phyloP scores from a whole-genome alignment of 73 alveolate species.

The Strombidium stylifer region DNA sequence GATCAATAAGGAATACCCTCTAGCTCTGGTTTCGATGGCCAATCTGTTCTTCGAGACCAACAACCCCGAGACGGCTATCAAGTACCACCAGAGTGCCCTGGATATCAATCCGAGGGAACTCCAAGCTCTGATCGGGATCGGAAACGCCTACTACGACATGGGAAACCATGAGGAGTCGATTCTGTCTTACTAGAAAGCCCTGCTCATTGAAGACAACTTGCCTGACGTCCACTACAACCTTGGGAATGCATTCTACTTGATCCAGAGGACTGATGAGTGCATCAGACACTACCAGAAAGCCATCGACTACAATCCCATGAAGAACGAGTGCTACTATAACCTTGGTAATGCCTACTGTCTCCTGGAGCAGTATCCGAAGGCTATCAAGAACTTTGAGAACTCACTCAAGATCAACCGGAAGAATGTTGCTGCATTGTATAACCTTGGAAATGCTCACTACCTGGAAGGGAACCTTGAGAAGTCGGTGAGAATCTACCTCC shows the following conservation, averaged over 20 bases:
- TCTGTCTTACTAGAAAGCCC: conserved; percentile 44
- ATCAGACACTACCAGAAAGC: conserved; percentile 55
- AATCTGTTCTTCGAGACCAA: conserved; percentile 66
- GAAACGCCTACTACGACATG: conserved; percentile 60
- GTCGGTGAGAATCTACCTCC: conserved; percentile 47
- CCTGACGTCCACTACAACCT: conserved; percentile 72
- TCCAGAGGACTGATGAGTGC: conserved; percentile 58
- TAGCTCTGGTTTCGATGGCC: conserved; percentile 65
- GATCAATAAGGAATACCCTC: conserved; percentile 41
- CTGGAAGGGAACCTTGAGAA: conserved; percentile 45
- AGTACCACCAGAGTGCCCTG: conserved; percentile 58
- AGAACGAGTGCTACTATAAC: conserved; percentile 61
- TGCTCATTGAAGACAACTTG: conserved; percentile 43
- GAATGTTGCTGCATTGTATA: conserved; percentile 72
- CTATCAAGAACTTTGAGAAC: conserved; percentile 39
- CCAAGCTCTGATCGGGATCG: conserved; percentile 64
- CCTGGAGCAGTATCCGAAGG: conserved; percentile 48
- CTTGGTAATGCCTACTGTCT: conserved; percentile 75
- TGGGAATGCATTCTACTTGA: conserved; percentile 62
- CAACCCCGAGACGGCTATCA: conserved; percentile 55
- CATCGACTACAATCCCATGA: conserved; percentile 55
- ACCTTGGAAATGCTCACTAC: conserved; percentile 73
- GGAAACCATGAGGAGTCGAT: conserved; percentile 56
- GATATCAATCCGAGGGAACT: conserved; percentile 48
- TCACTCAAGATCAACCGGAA: conserved; percentile 57